Evolutionary conservation across 352 stramenopile species (phyloP).

Genomic region (Blastocystis sp.): DNA sequence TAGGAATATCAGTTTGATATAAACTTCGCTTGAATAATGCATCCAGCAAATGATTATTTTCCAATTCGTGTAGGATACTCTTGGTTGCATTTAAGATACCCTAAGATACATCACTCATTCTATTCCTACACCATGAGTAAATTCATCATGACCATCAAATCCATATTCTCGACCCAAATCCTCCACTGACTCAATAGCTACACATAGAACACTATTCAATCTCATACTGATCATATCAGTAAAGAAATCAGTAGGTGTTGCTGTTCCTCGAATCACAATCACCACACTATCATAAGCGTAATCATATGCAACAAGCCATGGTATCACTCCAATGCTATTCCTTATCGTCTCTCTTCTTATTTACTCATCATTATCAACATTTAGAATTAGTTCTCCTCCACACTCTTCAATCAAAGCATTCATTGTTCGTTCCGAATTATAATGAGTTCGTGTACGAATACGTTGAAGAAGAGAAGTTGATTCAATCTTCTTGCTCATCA

Average conservation of each 20-base stretch:
- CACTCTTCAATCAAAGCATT: neutral
- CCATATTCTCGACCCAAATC: neutral
- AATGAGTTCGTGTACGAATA: neutral
- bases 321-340: neutral
- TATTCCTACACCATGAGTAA: neutral
- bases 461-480: neutral
- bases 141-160: neutral
- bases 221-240: slow-evolving; percentile 5
- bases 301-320: slow-evolving; percentile 1
- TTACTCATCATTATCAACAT: neutral
- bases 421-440: neutral
- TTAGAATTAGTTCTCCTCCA: neutral
- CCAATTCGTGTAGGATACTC: neutral
- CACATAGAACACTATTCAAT: neutral
- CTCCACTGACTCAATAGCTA: neutral
- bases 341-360: neutral
- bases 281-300: neutral
- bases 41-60: neutral
- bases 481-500: neutral
- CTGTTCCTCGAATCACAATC: neutral
- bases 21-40: neutral
- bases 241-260: neutral
- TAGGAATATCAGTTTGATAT: neutral
- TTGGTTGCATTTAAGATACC: neutral
- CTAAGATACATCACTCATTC: neutral